Base-by-base conservation (phyloP, 2,329 filamentous ascomycete genomes). In the Cladosporium sp. region DNA sequence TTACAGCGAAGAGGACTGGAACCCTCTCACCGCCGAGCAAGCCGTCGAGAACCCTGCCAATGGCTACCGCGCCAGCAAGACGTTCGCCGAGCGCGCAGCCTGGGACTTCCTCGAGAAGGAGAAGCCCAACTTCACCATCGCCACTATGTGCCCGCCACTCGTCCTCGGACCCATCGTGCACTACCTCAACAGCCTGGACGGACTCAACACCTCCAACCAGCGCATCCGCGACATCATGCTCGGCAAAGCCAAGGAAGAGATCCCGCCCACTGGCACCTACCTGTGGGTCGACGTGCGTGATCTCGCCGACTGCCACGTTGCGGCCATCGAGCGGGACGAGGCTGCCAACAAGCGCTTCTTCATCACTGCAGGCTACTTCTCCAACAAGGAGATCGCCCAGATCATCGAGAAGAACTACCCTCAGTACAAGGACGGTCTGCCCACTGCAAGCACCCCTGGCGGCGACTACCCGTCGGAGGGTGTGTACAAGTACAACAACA, bases 201-300 rank as follows among this genome's bases (percentile, higher is more conserved):
- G 75, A 1, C 76, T 92, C 61, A 92, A 92, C 74, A 89, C 87
- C 1, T 89, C 87, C 14, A 92, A 91, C 70, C 80, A 85, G 64
- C 82, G 86, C 19, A 80, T 90, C 56, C 76, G 83, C 8, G 80
- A 87, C 61, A 74, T 89, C 54, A 79, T 87, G n/a, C 80, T 78
- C 6, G 88, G 88, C 17, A 81, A 83, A 60, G 81, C 77, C 69
- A 85, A 83, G 63, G 74, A 82, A 1, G 76, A 79, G 25, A 79
- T 88, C 9, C 77, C 82, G 0, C 78, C 84, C 0, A 88, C 84
- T 0, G 81, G 63, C 39, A 80, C 80, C 0, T 85, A 72, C 61
- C 59, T 77, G 30, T 78, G 75, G 74, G 73, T 78, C 5, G 77
- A 79, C 55, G 77, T 80, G 5, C 74, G 76, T 20, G 76, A 89